These are phyloP conservation scores for Colletotrichum sp. DNA, from an alignment of 2,329 filamentous ascomycete species.

Conservation along the genomic window DNA sequence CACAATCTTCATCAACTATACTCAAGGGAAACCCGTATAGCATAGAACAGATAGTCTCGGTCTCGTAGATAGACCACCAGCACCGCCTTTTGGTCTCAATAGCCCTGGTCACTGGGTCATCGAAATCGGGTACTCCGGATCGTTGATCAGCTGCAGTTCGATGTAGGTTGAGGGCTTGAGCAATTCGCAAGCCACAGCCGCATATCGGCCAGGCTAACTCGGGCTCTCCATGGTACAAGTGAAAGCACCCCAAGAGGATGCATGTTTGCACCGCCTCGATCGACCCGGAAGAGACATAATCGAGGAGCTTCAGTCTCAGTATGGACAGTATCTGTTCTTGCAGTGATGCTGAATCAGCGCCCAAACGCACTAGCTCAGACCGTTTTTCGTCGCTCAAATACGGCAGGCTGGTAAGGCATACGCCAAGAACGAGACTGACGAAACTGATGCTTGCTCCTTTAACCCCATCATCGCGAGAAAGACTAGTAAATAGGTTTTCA, in stretches of 20 bases:
- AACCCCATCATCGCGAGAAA: not conserved
- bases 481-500: slow-evolving; percentile 5
- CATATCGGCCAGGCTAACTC: slow-evolving; percentile 42
- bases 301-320: not conserved
- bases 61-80: slow-evolving; percentile 47
- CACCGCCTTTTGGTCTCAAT: slow-evolving; percentile 36
- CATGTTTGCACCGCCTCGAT: slow-evolving; percentile 38
- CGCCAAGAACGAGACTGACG: not conserved
- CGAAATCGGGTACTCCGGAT: not conserved
- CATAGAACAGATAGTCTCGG: slow-evolving; percentile 45
- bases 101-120: not conserved
- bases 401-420: not conserved
- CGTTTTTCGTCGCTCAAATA: not conserved
- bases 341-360: not conserved
- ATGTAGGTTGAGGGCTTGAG: slow-evolving; percentile 39
- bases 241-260: slow-evolving; percentile 40
- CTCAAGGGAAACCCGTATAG: slow-evolving; percentile 40
- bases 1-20: slow-evolving; percentile 36
- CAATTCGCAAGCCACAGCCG: slow-evolving; percentile 38
- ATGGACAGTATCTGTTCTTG: not conserved
- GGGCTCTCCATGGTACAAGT: slow-evolving; percentile 39
- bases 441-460: not conserved
- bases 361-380: not conserved
- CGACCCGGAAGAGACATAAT: slow-evolving; percentile 17
- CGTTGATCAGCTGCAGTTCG: not conserved